These are phyloP conservation scores for Fusarium odoratissimum DNA, from an alignment of 2,329 filamentous ascomycete genomes.

Conservation along the genomic window DNA sequence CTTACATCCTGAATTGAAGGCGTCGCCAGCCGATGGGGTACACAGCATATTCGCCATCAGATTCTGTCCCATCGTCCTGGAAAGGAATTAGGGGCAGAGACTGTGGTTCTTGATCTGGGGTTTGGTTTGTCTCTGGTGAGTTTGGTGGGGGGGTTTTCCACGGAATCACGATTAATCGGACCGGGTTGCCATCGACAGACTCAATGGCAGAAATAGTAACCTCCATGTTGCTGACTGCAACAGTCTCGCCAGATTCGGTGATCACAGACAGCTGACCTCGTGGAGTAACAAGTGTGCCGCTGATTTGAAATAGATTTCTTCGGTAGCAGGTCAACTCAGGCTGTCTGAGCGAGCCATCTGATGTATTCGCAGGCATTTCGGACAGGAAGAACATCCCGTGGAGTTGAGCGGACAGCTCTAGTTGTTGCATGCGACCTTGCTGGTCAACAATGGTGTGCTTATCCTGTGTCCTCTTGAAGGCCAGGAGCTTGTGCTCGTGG, in stretches of 20 bases:
- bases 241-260: slow-evolving; percentile 84
- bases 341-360: slow-evolving; percentile 69
- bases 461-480: slow-evolving; percentile 67
- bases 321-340: slow-evolving; percentile 95
- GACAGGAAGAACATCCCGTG: slow-evolving; percentile 92
- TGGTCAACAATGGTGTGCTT: slow-evolving; percentile 71
- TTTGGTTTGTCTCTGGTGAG: slow-evolving; percentile 72
- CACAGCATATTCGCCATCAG: slow-evolving; percentile 84
- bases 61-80: slow-evolving; percentile 67
- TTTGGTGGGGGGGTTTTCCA: slow-evolving; percentile 95
- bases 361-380: slow-evolving; percentile 75
- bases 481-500: slow-evolving; percentile 70
- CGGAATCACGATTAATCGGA: slow-evolving; percentile 95
- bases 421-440: slow-evolving; percentile 69
- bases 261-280: slow-evolving; percentile 82
- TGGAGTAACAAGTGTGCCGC: slow-evolving; percentile 85
- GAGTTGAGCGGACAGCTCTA: slow-evolving; percentile 77
- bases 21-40: slow-evolving; percentile 96
- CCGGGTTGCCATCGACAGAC: slow-evolving; percentile 90
- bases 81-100: slow-evolving; percentile 80
- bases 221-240: slow-evolving; percentile 85
- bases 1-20: slow-evolving; percentile 86
- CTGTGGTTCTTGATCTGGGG: slow-evolving; percentile 84
- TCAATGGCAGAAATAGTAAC: slow-evolving; percentile 92
- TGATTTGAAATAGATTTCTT: slow-evolving; percentile 95